Percentiles rank a stretch among this genome's conserved stretches.
Evolutionary conservation across 1,284 basidiomycete genomes (phyloP).

Genomic region (Dichomitus squalens): DNA sequence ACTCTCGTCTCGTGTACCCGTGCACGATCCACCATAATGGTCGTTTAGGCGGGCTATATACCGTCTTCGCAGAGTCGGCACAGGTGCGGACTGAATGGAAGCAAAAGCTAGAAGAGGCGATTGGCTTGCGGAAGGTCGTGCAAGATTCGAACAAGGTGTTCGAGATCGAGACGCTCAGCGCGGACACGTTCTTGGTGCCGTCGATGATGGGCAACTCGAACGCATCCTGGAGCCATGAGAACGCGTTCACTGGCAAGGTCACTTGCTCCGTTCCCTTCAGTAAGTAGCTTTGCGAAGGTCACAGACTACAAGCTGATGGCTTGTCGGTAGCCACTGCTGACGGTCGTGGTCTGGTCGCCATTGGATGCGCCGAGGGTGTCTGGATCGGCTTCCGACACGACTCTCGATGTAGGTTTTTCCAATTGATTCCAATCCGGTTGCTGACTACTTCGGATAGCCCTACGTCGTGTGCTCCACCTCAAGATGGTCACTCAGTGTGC

Average conservation of each 20-base stretch:
- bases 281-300: slow-evolving; percentile 41
- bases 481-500: slow-evolving; percentile 93
- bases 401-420: slow-evolving; percentile 63
- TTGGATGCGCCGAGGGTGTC: slow-evolving; percentile 94
- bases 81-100: slow-evolving; percentile 86
- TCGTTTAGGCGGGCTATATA: slow-evolving; percentile 79
- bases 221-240: slow-evolving; percentile 70
- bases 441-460: slow-evolving; percentile 46
- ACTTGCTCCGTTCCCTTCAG: slow-evolving; percentile 94
- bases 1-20: slow-evolving; percentile 77
- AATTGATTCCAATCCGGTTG: neutral
- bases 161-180: slow-evolving; percentile 84
- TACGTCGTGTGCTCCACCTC: slow-evolving; percentile 88
- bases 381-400: slow-evolving; percentile 96
- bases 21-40: slow-evolving; percentile 87
- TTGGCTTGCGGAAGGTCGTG: slow-evolving; percentile 82
- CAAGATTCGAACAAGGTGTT: slow-evolving; percentile 94
- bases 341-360: slow-evolving; percentile 82
- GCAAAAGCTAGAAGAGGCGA: slow-evolving; percentile 85
- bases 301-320: neutral
- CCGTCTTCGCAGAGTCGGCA: slow-evolving; percentile 83
- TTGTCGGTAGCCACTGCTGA: slow-evolving; percentile 69
- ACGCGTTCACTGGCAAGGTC: slow-evolving; percentile 83
- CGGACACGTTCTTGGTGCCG: slow-evolving; percentile 82
- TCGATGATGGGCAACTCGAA: slow-evolving; percentile 45